Base-by-base conservation (phyloP, 495 filamentous ascomycete genomes). In the Cenococcum geophilum region DNA sequence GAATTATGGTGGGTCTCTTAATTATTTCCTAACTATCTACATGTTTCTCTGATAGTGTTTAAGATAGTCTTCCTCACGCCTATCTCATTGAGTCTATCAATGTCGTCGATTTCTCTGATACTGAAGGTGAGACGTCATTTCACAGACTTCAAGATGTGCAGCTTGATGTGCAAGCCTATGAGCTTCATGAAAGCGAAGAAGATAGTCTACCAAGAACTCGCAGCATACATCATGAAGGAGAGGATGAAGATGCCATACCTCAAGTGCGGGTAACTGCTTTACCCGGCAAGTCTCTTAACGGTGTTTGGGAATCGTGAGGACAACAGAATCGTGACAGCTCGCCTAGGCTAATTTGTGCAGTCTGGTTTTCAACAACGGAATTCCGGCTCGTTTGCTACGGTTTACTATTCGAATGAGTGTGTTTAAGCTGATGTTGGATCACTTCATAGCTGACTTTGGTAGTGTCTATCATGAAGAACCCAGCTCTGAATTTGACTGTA, bases 231-330 rank as follows among this genome's bases (percentile, higher is more conserved):
- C 25, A 23, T 22, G 40, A 49, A 23, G 42, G 37, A 11, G 57
- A 62, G 37, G 60, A 64, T 6, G 64, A 62, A 10, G 54, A 62
- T 9, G 53, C 57, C 0, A 34, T 55, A 14, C 55, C 63, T 23
- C 56, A 67, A 49, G 68, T 73, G 14, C 74, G 67, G 12, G 60
- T 78, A 14, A 58, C 70, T 18, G 42, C 37, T 16, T 67, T 83
- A 20, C 81, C 81, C 0, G 71, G 68, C 50, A 70, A 68, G 25
- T 52, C 64, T 4, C 62, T 82, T n/a, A 72, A 78, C 57, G 75
- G 74, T 35, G 51, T 77, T 16, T 83, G 81, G 81, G 77, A 80
- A 52, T 77, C 76, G 72, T 76, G 74, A 49, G 75, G n/a, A 66
- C 9, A 51, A 16, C 25, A 6, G 11, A 27, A 10, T 36, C 40